Evolutionary conservation across 2,329 filamentous ascomycete species (phyloP), one percentile per base, ranked within the genome.

Genomic region (Sporothrix pallida): DNA sequence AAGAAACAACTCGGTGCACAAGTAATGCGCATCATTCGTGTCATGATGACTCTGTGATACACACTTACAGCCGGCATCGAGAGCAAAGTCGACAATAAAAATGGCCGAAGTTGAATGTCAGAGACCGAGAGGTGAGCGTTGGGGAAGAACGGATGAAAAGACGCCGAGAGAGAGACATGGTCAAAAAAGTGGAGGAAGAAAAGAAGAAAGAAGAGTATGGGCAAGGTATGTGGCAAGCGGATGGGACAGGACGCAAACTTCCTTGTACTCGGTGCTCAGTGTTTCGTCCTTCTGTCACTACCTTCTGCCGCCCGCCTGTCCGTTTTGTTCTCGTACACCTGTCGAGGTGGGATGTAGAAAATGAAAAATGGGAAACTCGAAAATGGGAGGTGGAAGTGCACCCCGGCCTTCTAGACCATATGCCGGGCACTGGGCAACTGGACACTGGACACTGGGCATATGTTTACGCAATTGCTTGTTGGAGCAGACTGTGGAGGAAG

Each of bases 201-300:
- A 52, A 52, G 46, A 48, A 48, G 12, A 48, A 48, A 13, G 4
- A 48, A 48, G 3, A 23, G 31, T 37, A 37, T 15, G 42, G 12
- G 20, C 42, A 48, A 65, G 42, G 42, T 48, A 26, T 48, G 42
- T 48, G n/a, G 42, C 12, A 23, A 44, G 31, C 31, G 31, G 31
- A 37, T 37, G 15, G 20, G 10, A 20, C 13, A 48, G 12, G 23
- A 17, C 20, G 42, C 42, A 46, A 65, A 46, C n/a, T 46, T 46
- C 20, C 9, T 46, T 67, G 62, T 48, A 13, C 42, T 26, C 20
- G 23, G 42, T 48, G 42, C 42, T 26, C 37, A 67, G 62, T 13
- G 42, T 67, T 68, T 68, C 46, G 65, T 68, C 23, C 65, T 68
- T 68, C 65, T n/a, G 65, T 68, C 65, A 68, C 65, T 68, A 37